phyloP scores from a whole-genome alignment of 2,329 filamentous ascomycete species.

The Cytospora leucostoma region DNA sequence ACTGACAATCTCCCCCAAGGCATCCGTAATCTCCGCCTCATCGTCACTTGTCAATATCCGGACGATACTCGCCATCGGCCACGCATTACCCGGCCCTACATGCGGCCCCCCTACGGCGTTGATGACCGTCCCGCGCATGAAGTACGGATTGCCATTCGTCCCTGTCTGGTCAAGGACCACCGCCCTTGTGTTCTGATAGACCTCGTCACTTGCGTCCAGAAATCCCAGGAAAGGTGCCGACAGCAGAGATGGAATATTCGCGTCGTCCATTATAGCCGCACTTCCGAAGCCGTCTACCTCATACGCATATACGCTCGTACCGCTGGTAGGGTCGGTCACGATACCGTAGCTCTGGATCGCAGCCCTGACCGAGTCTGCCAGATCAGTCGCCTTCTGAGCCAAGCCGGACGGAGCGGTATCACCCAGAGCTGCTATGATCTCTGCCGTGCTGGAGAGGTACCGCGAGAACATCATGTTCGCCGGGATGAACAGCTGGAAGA shows the following conservation, averaged over 20 bases:
- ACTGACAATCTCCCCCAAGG: slow-evolving; percentile 65
- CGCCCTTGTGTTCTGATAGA: slow-evolving; percentile 73
- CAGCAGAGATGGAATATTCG: slow-evolving; percentile 65
- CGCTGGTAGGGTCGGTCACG: slow-evolving; percentile 39
- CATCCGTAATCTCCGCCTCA: slow-evolving; percentile 70
- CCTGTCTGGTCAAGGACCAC: slow-evolving; percentile 58
- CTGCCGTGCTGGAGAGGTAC: slow-evolving; percentile 55
- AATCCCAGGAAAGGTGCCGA: slow-evolving; percentile 64
- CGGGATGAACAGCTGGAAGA: slow-evolving; percentile 84
- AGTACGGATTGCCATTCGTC: slow-evolving; percentile 71
- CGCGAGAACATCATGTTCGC: slow-evolving; percentile 82
- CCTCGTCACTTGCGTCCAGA: slow-evolving; percentile 54
- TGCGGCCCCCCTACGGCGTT: slow-evolving; percentile 56
- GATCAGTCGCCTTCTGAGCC: slow-evolving; percentile 56
- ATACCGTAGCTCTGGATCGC: slow-evolving; percentile 46
- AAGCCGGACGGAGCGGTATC: slow-evolving; percentile 45
- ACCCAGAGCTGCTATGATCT: slow-evolving; percentile 48
- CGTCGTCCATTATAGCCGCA: slow-evolving; percentile 64
- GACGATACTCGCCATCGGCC: slow-evolving; percentile 85
- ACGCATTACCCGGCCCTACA: slow-evolving; percentile 67
- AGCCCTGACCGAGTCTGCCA: slow-evolving; percentile 52
- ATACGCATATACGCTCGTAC: slow-evolving; percentile 59
- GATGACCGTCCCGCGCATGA: slow-evolving; percentile 53
- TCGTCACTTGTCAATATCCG: slow-evolving; percentile 76
- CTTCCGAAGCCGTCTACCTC: slow-evolving; percentile 72